Conservation (phyloP, 257 asterid species). For the Rauvolfia tetraphylla region DNA sequence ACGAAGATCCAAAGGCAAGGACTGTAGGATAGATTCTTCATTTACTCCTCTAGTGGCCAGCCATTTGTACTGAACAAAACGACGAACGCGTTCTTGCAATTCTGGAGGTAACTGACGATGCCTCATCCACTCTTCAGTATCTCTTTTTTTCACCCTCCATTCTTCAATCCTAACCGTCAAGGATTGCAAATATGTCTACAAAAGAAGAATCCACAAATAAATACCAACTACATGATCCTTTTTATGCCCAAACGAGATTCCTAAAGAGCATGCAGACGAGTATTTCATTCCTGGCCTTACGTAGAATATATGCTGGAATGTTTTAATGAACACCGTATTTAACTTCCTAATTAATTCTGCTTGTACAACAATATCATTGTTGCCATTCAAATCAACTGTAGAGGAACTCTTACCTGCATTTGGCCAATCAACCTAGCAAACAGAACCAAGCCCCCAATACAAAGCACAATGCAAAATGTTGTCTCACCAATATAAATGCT, state of each 20-base stretch:
- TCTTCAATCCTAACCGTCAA: slow-evolving; percentile 94
- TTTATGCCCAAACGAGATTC: background rate
- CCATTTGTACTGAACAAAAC: slow-evolving; percentile 84
- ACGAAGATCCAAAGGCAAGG: slow-evolving; percentile 86
- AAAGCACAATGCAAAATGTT: slow-evolving; percentile 54
- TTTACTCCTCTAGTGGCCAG: slow-evolving; percentile 92
- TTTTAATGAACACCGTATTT: background rate
- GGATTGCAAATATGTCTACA: slow-evolving; percentile 83
- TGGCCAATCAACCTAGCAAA: slow-evolving; percentile 89
- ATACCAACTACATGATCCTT: background rate
- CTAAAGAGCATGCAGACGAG: background rate
- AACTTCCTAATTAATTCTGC: background rate
- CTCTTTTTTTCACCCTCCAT: slow-evolving; percentile 88
- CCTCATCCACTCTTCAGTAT: slow-evolving; percentile 99
- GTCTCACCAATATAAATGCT: slow-evolving; percentile 95
- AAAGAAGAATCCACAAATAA: slow-evolving; percentile 9
- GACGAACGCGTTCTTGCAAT: slow-evolving; percentile 85
- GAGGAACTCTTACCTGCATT: slow-evolving; percentile 64
- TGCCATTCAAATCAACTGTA: background rate
- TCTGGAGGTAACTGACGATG: slow-evolving; percentile 87
- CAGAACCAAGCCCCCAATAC: slow-evolving; percentile 74
- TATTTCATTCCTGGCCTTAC: background rate
- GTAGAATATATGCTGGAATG: background rate
- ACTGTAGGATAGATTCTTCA: slow-evolving; percentile 64
- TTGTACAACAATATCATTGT: background rate